A percentile compares a stretch with the other conserved stretches of the same genome.
phyloP scores from a whole-genome alignment of 2,329 filamentous ascomycete genomes.

The Fusarium transvaalense region DNA sequence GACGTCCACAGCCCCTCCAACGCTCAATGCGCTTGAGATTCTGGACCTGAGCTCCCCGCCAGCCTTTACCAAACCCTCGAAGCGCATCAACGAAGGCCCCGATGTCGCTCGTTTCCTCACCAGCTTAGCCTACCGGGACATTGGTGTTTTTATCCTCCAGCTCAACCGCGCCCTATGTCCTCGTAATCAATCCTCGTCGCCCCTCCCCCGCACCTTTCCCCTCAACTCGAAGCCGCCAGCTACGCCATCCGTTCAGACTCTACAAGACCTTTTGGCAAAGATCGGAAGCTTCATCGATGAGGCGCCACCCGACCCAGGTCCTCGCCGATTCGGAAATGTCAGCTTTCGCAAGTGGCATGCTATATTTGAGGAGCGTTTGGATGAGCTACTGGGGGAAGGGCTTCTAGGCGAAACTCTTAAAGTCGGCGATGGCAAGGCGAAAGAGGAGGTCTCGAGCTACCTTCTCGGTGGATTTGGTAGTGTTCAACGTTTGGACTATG shows the following conservation, averaged over 20 bases:
- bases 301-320: slow-evolving; percentile 86
- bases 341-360: slow-evolving; percentile 89
- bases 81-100: slow-evolving; percentile 85
- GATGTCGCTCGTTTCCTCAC: slow-evolving; percentile 86
- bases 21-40: slow-evolving; percentile 56
- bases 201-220: slow-evolving; percentile 56
- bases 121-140: slow-evolving; percentile 86
- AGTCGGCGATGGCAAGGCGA: slow-evolving; percentile 59
- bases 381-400: slow-evolving; percentile 52
- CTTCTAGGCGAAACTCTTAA: slow-evolving; percentile 50
- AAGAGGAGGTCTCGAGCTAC: slow-evolving; percentile 80
- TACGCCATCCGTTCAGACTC: slow-evolving; percentile 68
- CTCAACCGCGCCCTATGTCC: slow-evolving; percentile 90
- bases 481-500: slow-evolving; percentile 90
- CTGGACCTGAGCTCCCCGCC: slow-evolving; percentile 62
- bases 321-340: slow-evolving; percentile 90
- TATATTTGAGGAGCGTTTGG: slow-evolving; percentile 71
- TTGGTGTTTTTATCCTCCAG: slow-evolving; percentile 88
- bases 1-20: slow-evolving; percentile 40
- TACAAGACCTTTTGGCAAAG: slow-evolving; percentile 75
- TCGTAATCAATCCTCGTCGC: slow-evolving; percentile 59
- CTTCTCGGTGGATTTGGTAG: slow-evolving; percentile 90
- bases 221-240: slow-evolving; percentile 57
- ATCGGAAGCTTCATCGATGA: slow-evolving; percentile 78
- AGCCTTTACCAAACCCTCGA: slow-evolving; percentile 75